These are phyloP conservation scores for Trypanosoma theileri DNA, from an alignment of 208 protist species.

Conservation along the genomic window DNA sequence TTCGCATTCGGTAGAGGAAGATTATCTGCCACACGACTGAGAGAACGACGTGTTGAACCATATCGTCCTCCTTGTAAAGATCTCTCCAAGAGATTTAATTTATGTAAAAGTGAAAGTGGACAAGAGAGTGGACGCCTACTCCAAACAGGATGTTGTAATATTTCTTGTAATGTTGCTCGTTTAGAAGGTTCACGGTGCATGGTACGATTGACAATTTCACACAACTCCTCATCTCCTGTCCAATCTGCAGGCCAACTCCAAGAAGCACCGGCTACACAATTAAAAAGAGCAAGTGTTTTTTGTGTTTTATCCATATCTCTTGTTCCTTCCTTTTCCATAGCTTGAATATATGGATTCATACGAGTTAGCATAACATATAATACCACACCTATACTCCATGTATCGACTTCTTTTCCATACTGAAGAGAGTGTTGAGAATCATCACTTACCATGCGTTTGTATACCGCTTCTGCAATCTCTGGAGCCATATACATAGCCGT, in stretches of 20 bases:
- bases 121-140: slow-evolving; percentile 77
- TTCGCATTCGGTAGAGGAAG: slow-evolving; percentile 28
- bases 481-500: slow-evolving; percentile 92
- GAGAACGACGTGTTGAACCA: slow-evolving; percentile 19
- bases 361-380: slow-evolving; percentile 84
- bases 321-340: slow-evolving; percentile 57
- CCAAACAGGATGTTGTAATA: slow-evolving; percentile 82
- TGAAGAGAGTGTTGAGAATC: slow-evolving; percentile 48
- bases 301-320: slow-evolving; percentile 64
- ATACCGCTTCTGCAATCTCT: slow-evolving; percentile 85
- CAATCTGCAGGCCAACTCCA: slow-evolving; percentile 82
- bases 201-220: slow-evolving; percentile 63
- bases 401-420: slow-evolving; percentile 88
- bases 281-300: slow-evolving; percentile 72
- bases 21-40: slow-evolving; percentile 55
- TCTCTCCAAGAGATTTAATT: slow-evolving; percentile 68
- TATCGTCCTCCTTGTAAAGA: slow-evolving; percentile 18
- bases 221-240: slow-evolving; percentile 59
- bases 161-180: slow-evolving; percentile 66
- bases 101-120: slow-evolving; percentile 74
- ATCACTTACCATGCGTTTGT: slow-evolving; percentile 68
- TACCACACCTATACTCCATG: slow-evolving; percentile 89
- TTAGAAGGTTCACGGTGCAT: slow-evolving; percentile 47
- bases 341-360: slow-evolving; percentile 83
- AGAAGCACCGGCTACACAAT: slow-evolving; percentile 62